These are phyloP conservation scores for Gossypium anomalum DNA, from an alignment of 345 rosid species.

Conservation along the genomic window DNA sequence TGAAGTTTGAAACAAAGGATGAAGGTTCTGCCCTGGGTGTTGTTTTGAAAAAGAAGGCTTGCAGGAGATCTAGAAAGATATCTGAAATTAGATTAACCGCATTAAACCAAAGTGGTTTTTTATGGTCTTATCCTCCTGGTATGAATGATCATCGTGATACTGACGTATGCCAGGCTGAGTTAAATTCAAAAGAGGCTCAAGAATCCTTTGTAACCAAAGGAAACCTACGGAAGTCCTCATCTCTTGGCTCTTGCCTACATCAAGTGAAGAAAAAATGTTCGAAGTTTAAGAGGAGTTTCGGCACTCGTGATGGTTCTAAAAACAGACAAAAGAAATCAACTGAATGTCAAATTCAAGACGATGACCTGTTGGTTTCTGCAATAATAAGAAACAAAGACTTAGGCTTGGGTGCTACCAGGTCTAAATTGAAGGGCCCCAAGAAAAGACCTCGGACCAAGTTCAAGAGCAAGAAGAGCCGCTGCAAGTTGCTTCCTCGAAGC, in stretches of 20 bases:
- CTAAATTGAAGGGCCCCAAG: slow-evolving; percentile 43
- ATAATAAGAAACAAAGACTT: slow-evolving; percentile 50
- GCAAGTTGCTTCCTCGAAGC: slow-evolving; percentile 63
- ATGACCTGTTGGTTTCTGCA: slow-evolving; percentile 60
- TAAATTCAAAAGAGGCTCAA: slow-evolving; percentile 31
- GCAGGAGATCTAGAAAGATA: slow-evolving; percentile 62
- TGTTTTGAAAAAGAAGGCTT: slow-evolving; percentile 45
- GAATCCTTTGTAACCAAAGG: slow-evolving; percentile 21
- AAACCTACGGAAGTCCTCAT: slow-evolving; percentile 20
- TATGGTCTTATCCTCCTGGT: slow-evolving; percentile 19
- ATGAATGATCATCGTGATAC: slow-evolving; percentile 28
- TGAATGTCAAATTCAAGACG: slow-evolving; percentile 49
- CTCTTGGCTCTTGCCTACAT: slow-evolving; percentile 20
- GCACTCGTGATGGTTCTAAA: slow-evolving; percentile 27
- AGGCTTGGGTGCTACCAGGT: slow-evolving; percentile 25
- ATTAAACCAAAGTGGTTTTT: slow-evolving; percentile 30
- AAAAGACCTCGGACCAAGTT: slow-evolving; percentile 40
- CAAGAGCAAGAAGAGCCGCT: slow-evolving; percentile 49
- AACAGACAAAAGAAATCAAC: slow-evolving; percentile 38
- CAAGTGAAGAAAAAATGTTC: slow-evolving; percentile 28
- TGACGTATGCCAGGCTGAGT: slow-evolving; percentile 20
- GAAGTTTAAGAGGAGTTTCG: slow-evolving; percentile 32
- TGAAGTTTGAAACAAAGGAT: slow-evolving; percentile 29
- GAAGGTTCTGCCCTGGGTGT: slow-evolving; percentile 22
- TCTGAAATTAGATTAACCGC: slow-evolving; percentile 48